These are phyloP conservation scores for Lentinus brumalis DNA, from an alignment of 768 basidiomycete genomes.

Conservation along the genomic window DNA sequence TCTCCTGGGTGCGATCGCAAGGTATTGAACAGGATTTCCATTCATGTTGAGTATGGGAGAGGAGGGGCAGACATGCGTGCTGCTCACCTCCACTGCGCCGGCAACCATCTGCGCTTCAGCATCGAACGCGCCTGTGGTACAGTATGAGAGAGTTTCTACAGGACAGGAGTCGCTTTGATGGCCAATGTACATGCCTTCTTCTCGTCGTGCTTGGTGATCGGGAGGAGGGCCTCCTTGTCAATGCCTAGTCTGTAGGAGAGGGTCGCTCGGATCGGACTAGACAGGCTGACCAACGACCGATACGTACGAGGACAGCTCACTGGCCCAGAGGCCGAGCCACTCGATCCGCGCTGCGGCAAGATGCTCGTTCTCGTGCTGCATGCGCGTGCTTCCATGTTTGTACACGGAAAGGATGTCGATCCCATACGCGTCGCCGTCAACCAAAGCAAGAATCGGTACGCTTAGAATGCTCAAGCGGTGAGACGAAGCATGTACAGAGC, in stretches of 20 bases:
- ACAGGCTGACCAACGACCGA: neutral
- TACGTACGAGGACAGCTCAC: conserved; percentile 65
- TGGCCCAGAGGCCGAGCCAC: conserved; percentile 80
- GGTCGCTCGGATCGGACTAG: neutral
- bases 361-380: conserved; percentile 70
- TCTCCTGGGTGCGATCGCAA: conserved; percentile 47
- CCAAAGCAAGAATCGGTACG: conserved; percentile 73
- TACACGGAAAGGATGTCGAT: conserved; percentile 91
- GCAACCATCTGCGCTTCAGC: conserved; percentile 53
- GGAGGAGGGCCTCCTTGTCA: conserved; percentile 60
- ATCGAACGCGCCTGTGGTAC: conserved; percentile 59
- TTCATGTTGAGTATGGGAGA: neutral
- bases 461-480: conserved; percentile 41
- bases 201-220: conserved; percentile 70
- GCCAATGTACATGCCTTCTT: conserved; percentile 55
- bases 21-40: neutral
- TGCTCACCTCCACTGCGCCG: conserved; percentile 67
- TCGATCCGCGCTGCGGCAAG: conserved; percentile 68
- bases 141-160: neutral
- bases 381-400: conserved; percentile 70
- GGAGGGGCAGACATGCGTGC: conserved; percentile 4
- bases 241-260: conserved; percentile 54
- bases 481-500: neutral
- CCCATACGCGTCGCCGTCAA: conserved; percentile 93
- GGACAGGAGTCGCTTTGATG: too few species aligned